Conservation (phyloP, 2,329 filamentous ascomycete genomes). For the Hypoxylon sp. region DNA sequence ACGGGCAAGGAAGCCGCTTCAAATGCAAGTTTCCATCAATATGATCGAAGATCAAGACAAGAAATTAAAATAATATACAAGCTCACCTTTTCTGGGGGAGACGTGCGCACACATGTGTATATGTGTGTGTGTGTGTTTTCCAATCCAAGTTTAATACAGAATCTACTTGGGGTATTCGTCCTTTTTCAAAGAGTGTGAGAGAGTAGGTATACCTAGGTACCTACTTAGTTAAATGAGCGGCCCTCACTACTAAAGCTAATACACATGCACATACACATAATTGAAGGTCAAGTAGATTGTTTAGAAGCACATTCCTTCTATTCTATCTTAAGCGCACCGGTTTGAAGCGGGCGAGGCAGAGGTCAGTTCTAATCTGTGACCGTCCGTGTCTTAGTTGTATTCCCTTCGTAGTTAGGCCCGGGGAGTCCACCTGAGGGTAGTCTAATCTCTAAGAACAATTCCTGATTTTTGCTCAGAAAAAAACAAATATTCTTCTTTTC, state of each 20-base stretch:
- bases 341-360: constrained; percentile 21
- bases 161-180: too few relatives aligned
- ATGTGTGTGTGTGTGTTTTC: background rate
- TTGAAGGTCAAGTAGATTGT: background rate
- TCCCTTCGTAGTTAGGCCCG: constrained; percentile 5
- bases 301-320: constrained; percentile 15
- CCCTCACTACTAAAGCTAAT: background rate
- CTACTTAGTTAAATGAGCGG: background rate
- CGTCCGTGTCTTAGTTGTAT: constrained; percentile 19
- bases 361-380: constrained; percentile 20
- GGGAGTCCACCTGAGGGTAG: constrained; percentile 28
- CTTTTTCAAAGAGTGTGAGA: background rate
- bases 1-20: too few relatives aligned
- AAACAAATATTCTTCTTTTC: constrained; percentile 14
- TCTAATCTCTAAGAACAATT: constrained; percentile 37
- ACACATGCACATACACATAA: background rate
- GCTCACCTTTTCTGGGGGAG: background rate
- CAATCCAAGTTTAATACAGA: too few relatives aligned
- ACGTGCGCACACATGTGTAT: background rate
- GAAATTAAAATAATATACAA: background rate
- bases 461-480: constrained; percentile 21
- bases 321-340: constrained; percentile 21
- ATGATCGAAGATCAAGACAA: background rate
- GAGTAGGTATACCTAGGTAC: too few relatives aligned
- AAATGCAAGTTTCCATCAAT: too few relatives aligned